phyloP scores from a whole-genome alignment of 176 grass and related monocot species.

The Coix lacrymajobi region DNA sequence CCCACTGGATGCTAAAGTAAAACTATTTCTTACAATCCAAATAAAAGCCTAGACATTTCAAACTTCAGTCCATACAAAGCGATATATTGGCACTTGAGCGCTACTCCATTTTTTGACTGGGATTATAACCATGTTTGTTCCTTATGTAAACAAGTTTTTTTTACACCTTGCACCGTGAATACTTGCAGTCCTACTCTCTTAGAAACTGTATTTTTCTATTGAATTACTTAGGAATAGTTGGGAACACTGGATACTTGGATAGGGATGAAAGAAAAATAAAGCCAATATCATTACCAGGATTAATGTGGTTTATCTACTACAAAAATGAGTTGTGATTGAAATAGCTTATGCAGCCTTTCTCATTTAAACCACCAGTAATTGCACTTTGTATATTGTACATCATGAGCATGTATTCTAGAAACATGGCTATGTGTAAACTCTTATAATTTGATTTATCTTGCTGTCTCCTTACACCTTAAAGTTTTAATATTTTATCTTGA shows the following conservation, averaged over 20 bases:
- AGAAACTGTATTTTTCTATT: neutral
- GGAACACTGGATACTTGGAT: neutral
- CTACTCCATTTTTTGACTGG: neutral
- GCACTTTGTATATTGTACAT: neutral
- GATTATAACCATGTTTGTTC: neutral
- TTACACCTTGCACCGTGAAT: neutral
- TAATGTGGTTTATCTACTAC: neutral
- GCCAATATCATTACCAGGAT: neutral
- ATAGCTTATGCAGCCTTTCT: neutral
- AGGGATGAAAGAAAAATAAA: neutral
- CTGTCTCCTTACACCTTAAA: neutral
- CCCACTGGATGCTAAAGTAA: neutral
- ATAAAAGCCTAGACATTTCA: neutral
- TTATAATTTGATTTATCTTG: neutral
- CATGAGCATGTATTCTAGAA: neutral
- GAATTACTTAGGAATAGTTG: neutral
- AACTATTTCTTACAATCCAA: neutral
- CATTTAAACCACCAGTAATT: neutral
- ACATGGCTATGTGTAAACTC: neutral
- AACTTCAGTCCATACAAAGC: neutral
- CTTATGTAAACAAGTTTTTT: neutral
- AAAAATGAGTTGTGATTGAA: neutral
- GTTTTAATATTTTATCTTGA: conserved; percentile 14
- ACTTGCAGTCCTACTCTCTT: neutral
- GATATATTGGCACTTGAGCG: neutral